Evolutionary conservation across 305 asterid genomes (phyloP).

Genomic region (Petunia hybrid): DNA sequence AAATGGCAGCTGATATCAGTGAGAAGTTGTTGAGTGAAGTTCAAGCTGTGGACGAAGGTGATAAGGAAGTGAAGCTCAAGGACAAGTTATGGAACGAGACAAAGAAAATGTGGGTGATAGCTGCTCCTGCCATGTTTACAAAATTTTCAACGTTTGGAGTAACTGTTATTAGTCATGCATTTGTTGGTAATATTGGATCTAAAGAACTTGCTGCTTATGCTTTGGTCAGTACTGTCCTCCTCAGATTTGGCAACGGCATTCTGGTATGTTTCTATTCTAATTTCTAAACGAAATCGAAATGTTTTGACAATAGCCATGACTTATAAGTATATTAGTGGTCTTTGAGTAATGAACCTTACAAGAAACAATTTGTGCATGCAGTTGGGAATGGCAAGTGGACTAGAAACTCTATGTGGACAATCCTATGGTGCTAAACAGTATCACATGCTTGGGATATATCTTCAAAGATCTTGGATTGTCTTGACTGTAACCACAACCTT

Average conservation of each 20-base stretch:
- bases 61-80: constrained; percentile 21
- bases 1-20: constrained; percentile 32
- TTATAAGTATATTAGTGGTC: too few relatives aligned
- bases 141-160: constrained; percentile 46
- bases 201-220: constrained; percentile 42
- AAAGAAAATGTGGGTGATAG: constrained; percentile 36
- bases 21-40: constrained; percentile 28
- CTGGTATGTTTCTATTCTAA: constrained; percentile 37
- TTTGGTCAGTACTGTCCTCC: constrained; percentile 39
- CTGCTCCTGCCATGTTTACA: constrained; percentile 38
- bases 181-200: constrained; percentile 37
- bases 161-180: constrained; percentile 35
- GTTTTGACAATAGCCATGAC: too few relatives aligned
- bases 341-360: not conserved
- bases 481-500: constrained; percentile 45
- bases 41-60: not conserved
- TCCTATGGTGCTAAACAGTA: constrained; percentile 78
- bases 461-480: constrained; percentile 78
- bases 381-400: constrained; percentile 81
- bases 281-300: not conserved
- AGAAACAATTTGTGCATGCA: constrained; percentile 35
- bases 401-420: constrained; percentile 83
- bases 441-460: constrained; percentile 79
- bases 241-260: constrained; percentile 48
- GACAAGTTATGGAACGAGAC: constrained; percentile 33